phyloP scores from a whole-genome alignment of 768 basidiomycete genomes.

The Termitomyces sp. region DNA sequence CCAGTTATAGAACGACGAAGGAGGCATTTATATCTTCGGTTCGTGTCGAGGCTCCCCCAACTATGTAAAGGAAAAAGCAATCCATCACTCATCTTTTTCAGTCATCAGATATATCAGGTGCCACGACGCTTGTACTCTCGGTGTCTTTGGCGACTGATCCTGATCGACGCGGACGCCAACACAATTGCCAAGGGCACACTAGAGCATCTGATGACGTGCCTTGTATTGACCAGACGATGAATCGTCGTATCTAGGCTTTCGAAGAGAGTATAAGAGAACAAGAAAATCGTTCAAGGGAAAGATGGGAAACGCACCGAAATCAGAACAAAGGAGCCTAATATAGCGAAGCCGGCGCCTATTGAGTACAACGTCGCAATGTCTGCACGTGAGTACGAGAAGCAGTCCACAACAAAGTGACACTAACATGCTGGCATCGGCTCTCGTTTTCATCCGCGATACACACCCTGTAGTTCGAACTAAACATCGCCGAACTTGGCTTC shows the following conservation, averaged over 20 bases:
- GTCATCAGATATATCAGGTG: neutral
- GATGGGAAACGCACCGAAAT: neutral
- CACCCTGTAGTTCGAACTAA: constrained; percentile 26
- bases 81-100: neutral
- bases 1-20: neutral
- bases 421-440: too few relatives aligned
- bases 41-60: neutral
- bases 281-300: neutral
- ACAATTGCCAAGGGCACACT: neutral
- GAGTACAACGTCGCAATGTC: neutral
- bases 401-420: too few relatives aligned
- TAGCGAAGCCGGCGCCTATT: neutral
- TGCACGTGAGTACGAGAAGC: too few relatives aligned
- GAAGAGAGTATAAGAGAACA: neutral
- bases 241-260: neutral
- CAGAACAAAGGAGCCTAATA: neutral
- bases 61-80: neutral
- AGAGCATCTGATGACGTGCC: neutral
- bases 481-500: neutral
- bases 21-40: constrained; percentile 1
- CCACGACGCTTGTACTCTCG: neutral
- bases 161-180: neutral
- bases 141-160: neutral
- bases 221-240: neutral
- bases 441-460: neutral